Evolutionary conservation across 1,284 basidiomycete genomes (phyloP).

Genomic region (Ganoderma multipileum): DNA sequence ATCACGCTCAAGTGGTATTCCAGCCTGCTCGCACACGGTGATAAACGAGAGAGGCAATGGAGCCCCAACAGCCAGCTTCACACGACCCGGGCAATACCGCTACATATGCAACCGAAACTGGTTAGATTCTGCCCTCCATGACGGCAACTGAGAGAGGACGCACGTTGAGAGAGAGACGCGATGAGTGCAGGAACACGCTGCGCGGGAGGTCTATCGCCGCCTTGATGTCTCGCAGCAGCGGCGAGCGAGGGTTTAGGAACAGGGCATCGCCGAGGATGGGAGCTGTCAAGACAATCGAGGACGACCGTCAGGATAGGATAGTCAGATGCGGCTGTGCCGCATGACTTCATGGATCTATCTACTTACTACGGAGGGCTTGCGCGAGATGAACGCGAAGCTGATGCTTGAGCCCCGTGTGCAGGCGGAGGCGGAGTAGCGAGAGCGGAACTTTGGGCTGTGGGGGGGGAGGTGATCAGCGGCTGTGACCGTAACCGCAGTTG

Average conservation of each 20-base stretch:
- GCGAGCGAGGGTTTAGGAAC: conserved; percentile 48
- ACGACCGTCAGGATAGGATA: conserved; percentile 16
- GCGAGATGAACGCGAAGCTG: conserved; percentile 75
- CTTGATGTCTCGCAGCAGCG: conserved; percentile 34
- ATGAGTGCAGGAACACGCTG: conserved; percentile 67
- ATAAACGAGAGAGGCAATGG: conserved; percentile 62
- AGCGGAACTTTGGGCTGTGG: conserved; percentile 55
- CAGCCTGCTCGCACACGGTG: conserved; percentile 50
- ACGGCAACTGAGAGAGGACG: conserved; percentile 33
- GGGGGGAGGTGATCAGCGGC: too few relatives aligned
- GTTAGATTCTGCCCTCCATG: background rate
- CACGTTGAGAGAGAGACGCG: conserved; percentile 61
- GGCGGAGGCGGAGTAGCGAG: conserved; percentile 60
- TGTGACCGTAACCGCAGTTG: background rate
- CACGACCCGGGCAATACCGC: conserved; percentile 53
- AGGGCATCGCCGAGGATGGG: conserved; percentile 69
- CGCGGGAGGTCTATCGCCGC: conserved; percentile 45
- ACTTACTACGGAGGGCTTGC: conserved; percentile 53
- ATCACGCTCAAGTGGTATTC: conserved; percentile 46
- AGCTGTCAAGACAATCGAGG: conserved; percentile 45
- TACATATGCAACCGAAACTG: conserved; percentile 34
- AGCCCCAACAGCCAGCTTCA: conserved; percentile 56
- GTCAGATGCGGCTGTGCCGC: background rate
- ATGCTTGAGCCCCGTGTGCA: conserved; percentile 73
- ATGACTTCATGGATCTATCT: background rate